Evolutionary conservation across 306 rosid genomes (phyloP).

Genomic region (Lablab purpureus): DNA sequence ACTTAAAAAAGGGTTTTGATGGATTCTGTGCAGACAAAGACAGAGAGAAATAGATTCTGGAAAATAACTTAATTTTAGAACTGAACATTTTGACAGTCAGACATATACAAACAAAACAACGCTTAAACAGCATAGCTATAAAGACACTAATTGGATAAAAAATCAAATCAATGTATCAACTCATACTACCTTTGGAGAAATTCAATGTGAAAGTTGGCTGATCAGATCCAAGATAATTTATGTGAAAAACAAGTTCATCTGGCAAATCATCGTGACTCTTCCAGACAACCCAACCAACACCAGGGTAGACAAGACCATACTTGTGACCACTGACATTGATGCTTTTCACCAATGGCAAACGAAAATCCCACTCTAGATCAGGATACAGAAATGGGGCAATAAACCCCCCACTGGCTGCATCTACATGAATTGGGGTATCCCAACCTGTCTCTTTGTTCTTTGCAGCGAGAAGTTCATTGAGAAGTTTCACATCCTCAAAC

Average conservation of each 20-base stretch:
- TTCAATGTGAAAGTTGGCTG: constrained; percentile 96
- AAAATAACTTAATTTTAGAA: background rate
- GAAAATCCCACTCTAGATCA: constrained; percentile 83
- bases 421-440: constrained; percentile 78
- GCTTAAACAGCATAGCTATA: background rate
- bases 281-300: constrained; percentile 97
- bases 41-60: background rate
- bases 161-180: background rate
- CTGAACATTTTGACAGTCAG: background rate
- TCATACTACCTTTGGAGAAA: constrained; percentile 79
- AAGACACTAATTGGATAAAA: background rate
- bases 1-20: background rate
- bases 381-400: constrained; percentile 86
- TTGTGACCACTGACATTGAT: constrained; percentile 93
- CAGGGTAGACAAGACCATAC: constrained; percentile 93
- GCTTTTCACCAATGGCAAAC: constrained; percentile 81
- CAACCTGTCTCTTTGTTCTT: constrained; percentile 85
- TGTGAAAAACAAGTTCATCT: constrained; percentile 83
- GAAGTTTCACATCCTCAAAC: constrained; percentile 91
- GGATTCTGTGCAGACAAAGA: background rate
- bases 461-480: constrained; percentile 65
- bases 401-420: constrained; percentile 93
- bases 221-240: constrained; percentile 93
- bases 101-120: background rate
- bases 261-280: constrained; percentile 82